Base-by-base conservation (phyloP, 2,329 filamentous ascomycete species). In the Aspergillus vadensis region DNA sequence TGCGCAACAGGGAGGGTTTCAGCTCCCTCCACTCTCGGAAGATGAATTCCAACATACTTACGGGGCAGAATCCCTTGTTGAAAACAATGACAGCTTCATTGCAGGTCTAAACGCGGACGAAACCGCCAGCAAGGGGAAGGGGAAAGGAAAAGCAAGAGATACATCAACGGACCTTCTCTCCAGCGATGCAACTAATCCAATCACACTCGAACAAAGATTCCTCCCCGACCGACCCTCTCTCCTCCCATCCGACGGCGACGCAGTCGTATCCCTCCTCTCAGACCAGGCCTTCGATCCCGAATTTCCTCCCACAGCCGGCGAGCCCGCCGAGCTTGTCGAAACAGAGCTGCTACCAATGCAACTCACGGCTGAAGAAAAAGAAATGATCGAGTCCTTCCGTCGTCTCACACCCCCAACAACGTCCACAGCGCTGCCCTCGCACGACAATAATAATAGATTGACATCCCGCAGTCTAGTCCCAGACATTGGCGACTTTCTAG, bases 221-320 rank as follows among this genome's bases (percentile, higher is more conserved):
- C 15, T 32, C 1, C 47, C 47, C 59, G 55, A 44, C 48, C 43
- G 25, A 38, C 51, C 53, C 19, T 58, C 63, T n/a, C 30, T 27
- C 48, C 21, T 60, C 39, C 41, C 57, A 9, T 66, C 73, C 14
- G 80, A 82, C 64, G 80, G 80, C 25, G 64, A 70, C 38, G 80
- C 72, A 4, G 79, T 82, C 5, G 55, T 79, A 9, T 67, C 69
- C n/a, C 68, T 82, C 25, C 73, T 82, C 9, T 62, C 70, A 2
- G 65, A 73, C 39, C 38, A 66, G 17, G 68, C 67, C 27, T 77
- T 78, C 55, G 70, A 74, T 62, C 72, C 66, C 17, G 62, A 71
- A 10, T 66, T 72, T 36, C 65, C 66, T 10, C 48, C 58, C 17
- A 44, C 54, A 9, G 64, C 66, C 15, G 64, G 74, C 43, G 69